Base-by-base conservation (phyloP, 441 rosid species). In the Euphorbia neoarborescens region DNA sequence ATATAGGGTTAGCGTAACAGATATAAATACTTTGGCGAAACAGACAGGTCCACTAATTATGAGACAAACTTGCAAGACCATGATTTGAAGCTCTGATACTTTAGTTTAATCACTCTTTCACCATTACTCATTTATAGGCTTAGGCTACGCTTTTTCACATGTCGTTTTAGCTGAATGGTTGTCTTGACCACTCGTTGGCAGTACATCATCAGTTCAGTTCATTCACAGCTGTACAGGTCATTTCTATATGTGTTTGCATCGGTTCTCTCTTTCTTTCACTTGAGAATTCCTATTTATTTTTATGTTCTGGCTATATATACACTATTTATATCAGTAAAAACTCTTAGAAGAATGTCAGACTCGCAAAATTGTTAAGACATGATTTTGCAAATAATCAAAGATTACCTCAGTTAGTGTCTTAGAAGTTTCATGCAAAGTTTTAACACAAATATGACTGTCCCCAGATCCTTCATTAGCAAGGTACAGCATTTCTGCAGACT, bases 371-470 rank as follows among this genome's bases (percentile, higher is more conserved):
- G 72, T 64, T 76, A 68, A 77, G 69, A 73, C 25, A 73, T 69
- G 73, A 48, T 58, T 24, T 56, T 59, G 42, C 9, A 66, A 38
- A 12, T 71, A 59, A 48, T 20, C 54, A 57, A 37, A 73, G 65
- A 69, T 77, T 76, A 88, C 96, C 94, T 88, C 80, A 34, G 79
- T 25, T 40, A 64, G 76, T 24, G 68, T 75, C 79, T 75, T 77
- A 37, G 73, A 44, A 72, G 79, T 65, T 38, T 68, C 53, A 57
- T 61, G 64, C 73, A 78, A 69, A 50, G 81, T 70, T 72, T 83
- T 80, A 30, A 70, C 60, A 68, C 61, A 75, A 78, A 79, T 42
- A 30, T 66, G 77, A 59, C 69, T 75, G 67, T 81, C 78, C 44
- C 69, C 72, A 56, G 75, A 70, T 71, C 76, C 87, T 74, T 75